Conservation (phyloP, 2,329 filamentous ascomycete genomes). For the Rhinocladiella similis region DNA sequence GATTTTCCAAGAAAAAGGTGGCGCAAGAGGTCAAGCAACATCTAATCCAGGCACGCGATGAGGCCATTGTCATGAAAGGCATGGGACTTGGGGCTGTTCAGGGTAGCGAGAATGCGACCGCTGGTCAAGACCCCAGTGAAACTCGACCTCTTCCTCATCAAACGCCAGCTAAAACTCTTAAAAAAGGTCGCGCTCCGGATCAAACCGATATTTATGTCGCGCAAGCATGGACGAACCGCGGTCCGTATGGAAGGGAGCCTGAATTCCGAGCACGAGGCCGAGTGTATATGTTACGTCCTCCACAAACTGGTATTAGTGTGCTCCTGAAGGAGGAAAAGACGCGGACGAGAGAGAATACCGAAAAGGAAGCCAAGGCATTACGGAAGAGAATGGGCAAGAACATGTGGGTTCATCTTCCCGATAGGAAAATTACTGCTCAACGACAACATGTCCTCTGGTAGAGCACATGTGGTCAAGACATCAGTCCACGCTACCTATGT, state of each 20-base stretch:
- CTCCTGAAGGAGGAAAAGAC: slow-evolving; percentile 93
- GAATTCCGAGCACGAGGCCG: slow-evolving; percentile 77
- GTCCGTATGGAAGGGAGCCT: slow-evolving; percentile 59
- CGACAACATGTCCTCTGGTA: slow-evolving; percentile 93
- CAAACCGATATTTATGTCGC: slow-evolving; percentile 88
- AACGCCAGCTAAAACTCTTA: slow-evolving; percentile 62
- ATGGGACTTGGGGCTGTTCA: slow-evolving; percentile 66
- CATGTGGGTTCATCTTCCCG: slow-evolving; percentile 84
- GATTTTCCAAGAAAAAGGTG: slow-evolving; percentile 91
- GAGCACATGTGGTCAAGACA: not conserved
- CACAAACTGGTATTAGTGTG: slow-evolving; percentile 74
- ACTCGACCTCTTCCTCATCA: slow-evolving; percentile 27
- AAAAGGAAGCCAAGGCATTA: slow-evolving; percentile 73
- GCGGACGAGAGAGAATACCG: slow-evolving; percentile 74
- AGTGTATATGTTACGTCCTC: slow-evolving; percentile 67
- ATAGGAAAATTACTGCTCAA: slow-evolving; percentile 80
- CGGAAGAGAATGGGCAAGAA: slow-evolving; percentile 69
- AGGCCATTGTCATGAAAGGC: slow-evolving; percentile 74
- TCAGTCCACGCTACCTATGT: no score
- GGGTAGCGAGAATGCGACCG: not conserved
- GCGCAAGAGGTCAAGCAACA: slow-evolving; percentile 77
- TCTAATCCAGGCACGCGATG: slow-evolving; percentile 76
- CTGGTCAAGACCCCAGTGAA: slow-evolving; percentile 21
- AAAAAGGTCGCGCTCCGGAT: slow-evolving; percentile 67
- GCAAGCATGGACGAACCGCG: slow-evolving; percentile 88